Base-by-base conservation (phyloP, 352 stramenopile genomes). In the Phytopythium boreale region DNA sequence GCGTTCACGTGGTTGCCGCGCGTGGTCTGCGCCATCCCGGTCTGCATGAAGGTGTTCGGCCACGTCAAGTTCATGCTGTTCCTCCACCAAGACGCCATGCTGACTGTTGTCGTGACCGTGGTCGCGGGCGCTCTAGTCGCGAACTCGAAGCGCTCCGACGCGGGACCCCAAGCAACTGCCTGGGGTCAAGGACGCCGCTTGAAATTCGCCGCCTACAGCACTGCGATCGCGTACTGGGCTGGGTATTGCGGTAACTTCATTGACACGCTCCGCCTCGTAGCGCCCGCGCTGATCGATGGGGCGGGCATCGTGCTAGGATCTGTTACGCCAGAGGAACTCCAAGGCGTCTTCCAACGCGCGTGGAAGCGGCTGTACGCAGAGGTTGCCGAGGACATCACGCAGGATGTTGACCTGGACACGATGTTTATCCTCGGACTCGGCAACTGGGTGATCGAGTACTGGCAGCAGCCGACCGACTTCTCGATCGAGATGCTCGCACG, bases 371-470 rank as follows among this genome's bases (percentile, higher is more conserved):
- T 89, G 26, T 86, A 80, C 61, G 64, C 63, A 27, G 74, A 89
- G 53, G 69, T 87, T 44, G 62, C 63, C 15, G 64, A 69, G 49
- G 71, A 87, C 55, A 84, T 92, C 24, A 77, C 87, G 60, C 59
- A 81, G 26, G 76, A 89, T 56, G 76, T 89, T 46, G 80, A 89
- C 50, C 63, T 93, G 15, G 84, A 93, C 66, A 67, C 73, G 31
- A 84, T 74, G 71, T 93, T 93, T 62, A 69, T 93, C 56, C 62
- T 94, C 56, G 76, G 80, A 14, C 63, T 94, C 17, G 73, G 67
- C 34, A 86, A 85, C 41, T 94, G 85, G 83, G 59, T 85, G 14
- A 74, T 91, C 37, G 80, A 92, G 62, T 93, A 91, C 62, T 93
- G 83, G 85, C 85, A 92, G 56, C 83, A 92, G 29, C 85, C 81